Evolutionary conservation across 2,329 filamentous ascomycete genomes (phyloP).

Genomic region (Xylaria sp.): DNA sequence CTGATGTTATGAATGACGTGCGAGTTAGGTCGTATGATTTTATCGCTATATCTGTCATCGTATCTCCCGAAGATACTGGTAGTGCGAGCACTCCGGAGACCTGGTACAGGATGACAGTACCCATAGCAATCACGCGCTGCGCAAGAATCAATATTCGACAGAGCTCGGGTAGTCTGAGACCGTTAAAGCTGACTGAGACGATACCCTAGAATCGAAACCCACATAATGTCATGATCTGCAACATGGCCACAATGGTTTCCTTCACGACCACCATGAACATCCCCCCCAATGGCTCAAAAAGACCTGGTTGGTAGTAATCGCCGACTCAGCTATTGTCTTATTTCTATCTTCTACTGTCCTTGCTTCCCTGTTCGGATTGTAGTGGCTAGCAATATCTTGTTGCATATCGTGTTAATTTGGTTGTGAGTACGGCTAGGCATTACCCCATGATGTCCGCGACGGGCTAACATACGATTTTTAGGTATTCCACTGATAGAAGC

Average conservation of each 20-base stretch:
- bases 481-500: too few species aligned
- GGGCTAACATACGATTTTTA: too few species aligned
- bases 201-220: too few species aligned
- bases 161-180: background rate
- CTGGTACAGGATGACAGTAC: background rate
- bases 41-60: background rate
- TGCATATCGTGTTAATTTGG: background rate
- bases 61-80: background rate
- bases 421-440: too few species aligned
- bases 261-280: too few species aligned
- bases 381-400: background rate
- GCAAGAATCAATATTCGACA: background rate
- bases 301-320: background rate
- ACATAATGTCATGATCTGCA: background rate
- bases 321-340: background rate
- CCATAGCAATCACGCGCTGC: background rate
- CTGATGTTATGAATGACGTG: background rate
- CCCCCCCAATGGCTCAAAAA: background rate
- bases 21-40: conserved; percentile 10
- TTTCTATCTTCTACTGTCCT: background rate
- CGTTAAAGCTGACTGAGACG: too few species aligned
- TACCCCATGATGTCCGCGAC: too few species aligned
- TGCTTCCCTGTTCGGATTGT: background rate
- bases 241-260: background rate
- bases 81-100: background rate